Conservation (phyloP, 495 filamentous ascomycete genomes). For the Penicillium tannophilum region DNA sequence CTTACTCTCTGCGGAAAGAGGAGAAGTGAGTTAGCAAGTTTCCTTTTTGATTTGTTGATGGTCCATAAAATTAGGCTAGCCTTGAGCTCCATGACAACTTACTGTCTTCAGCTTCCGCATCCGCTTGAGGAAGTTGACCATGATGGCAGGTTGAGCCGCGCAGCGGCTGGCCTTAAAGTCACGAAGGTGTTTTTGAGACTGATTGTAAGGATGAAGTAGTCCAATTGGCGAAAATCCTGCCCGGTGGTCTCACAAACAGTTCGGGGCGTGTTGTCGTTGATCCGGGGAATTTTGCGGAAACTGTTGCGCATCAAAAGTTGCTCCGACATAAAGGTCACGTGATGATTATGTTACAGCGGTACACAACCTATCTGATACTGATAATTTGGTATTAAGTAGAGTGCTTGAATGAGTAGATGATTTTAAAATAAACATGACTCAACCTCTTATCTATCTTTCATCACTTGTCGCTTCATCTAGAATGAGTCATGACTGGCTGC, state of each 20-base stretch:
- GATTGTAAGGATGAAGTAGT: background rate
- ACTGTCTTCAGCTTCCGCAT: constrained; percentile 78
- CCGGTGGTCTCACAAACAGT: constrained; percentile 10
- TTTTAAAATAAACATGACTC: background rate
- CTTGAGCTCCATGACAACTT: constrained; percentile 39
- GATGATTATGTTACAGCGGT: constrained; percentile 1
- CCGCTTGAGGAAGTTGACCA: constrained; percentile 78
- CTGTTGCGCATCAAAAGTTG: constrained; percentile 30
- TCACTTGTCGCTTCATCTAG: background rate
- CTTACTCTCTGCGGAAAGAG: constrained; percentile 34
- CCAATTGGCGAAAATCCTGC: background rate
- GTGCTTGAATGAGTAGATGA: background rate
- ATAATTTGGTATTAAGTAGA: background rate
- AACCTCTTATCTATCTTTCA: background rate
- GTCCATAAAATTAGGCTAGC: background rate
- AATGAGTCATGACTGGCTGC: background rate
- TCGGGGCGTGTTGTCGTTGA: constrained; percentile 19
- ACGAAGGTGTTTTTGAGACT: background rate
- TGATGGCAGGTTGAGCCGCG: constrained; percentile 41
- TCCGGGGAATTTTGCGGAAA: constrained; percentile 33
- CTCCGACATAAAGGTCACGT: constrained; percentile 32
- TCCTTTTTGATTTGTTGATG: constrained; percentile 6
- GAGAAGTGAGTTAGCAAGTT: constrained; percentile 12
- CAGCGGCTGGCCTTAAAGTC: constrained; percentile 22
- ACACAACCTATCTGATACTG: background rate